These are phyloP conservation scores for Cicer yamashitae DNA, from an alignment of 306 rosid species.

Conservation along the genomic window DNA sequence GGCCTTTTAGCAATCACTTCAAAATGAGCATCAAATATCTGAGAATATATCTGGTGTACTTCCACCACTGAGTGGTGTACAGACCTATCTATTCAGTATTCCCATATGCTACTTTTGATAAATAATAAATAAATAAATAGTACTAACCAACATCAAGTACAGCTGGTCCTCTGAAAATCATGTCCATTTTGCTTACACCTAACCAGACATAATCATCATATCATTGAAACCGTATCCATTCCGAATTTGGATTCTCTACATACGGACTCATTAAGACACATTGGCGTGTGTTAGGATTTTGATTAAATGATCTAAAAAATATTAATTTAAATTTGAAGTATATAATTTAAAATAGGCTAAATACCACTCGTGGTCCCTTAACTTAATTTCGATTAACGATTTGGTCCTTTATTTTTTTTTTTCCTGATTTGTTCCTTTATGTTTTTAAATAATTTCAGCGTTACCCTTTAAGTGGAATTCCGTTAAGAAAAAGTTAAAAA, in stretches of 20 bases:
- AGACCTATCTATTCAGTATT: conserved; percentile 15
- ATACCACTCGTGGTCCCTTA: too few relatives aligned
- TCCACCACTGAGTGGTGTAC: conserved; percentile 41
- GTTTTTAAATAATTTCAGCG: too few relatives aligned
- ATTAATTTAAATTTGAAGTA: too few relatives aligned
- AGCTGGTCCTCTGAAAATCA: conserved; percentile 55
- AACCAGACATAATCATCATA: conserved; percentile 59
- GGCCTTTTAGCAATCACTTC: conserved; percentile 40
- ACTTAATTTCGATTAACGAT: too few relatives aligned
- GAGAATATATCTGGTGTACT: conserved; percentile 38
- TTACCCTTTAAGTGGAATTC: too few relatives aligned
- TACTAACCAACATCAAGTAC: conserved; percentile 21
- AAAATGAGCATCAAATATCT: conserved; percentile 41
- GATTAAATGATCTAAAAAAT: too few relatives aligned
- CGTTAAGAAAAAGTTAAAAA: too few relatives aligned
- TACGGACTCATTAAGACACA: too few relatives aligned
- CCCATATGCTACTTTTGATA: background rate
- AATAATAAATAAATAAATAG: background rate
- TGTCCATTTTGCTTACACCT: conserved; percentile 54
- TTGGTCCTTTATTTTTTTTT: too few relatives aligned
- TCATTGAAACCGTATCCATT: conserved; percentile 35
- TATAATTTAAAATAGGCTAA: too few relatives aligned
- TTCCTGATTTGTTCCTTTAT: too few relatives aligned
- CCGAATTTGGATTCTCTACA: background rate
- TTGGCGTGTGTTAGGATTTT: too few relatives aligned